Base-by-base conservation (phyloP, 495 filamentous ascomycete species). In the Daldinia grandis region DNA sequence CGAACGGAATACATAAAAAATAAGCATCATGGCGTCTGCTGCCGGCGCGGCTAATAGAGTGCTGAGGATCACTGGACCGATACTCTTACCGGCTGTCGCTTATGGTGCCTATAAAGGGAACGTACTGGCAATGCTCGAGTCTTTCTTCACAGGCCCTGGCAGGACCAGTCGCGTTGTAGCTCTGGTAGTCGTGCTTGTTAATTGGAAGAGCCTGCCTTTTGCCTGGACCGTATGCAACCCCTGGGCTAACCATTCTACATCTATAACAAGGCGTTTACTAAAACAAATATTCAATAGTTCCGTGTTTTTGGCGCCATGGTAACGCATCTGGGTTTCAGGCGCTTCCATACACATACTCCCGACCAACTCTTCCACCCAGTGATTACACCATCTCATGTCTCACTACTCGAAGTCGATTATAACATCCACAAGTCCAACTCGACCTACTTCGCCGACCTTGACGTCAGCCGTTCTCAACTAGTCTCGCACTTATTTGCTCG, bases 371-470 rank as follows among this genome's bases (percentile, higher is more conserved):
- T 93, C 81, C 84, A 87, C 35, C 90, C 89, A 30, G 77, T 88
- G 64, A 85, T 92, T 62, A 88, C 87, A 15, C 77, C 81, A 15
- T 84, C 85, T 17, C 85, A 86, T 72, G 85, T 87, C 40, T 81
- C 87, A 0, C 77, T 91, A 12, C 83, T 87, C 71, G 92, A 95
- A 76, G 88, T 85, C 74, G 92, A 95, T 79, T 91, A 93, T 81
- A 95, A 95, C 82, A 64, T 92, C 38, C 92, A 95, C 85, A 95
- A 95, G 76, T 90, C 87, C 71, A 95, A 95, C 81, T 87, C 82
- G 61, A 95, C 92, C 4, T 95, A 93, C 84, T 94, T 94, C 78
- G 81, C 89, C 73, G 92, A 95, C 78, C 85, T 94, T 15, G 92
- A 95, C 78, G 84, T 92, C 44, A 83, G 85, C 44, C 89, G 92